Conservation (phyloP, 768 basidiomycete species). For the Hygrocybe coccinea region DNA sequence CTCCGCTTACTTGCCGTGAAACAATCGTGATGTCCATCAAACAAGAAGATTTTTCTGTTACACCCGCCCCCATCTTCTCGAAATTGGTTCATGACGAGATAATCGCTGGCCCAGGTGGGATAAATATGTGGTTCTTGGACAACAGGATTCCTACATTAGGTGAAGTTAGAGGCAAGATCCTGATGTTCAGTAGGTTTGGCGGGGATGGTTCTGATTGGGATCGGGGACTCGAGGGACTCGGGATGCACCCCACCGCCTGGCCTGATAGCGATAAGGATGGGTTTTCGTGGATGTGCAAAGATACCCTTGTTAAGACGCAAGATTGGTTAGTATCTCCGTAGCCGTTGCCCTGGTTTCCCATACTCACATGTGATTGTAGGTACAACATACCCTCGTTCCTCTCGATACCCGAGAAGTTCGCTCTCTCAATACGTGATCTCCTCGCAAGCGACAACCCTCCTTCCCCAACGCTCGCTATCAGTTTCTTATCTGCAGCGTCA, state of each 20-base stretch:
- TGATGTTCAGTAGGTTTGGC: conserved; percentile 85
- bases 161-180: conserved; percentile 79
- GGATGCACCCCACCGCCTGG: conserved; percentile 86
- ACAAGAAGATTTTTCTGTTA: conserved; percentile 65
- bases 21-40: conserved; percentile 85
- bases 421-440: conserved; percentile 51
- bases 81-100: conserved; percentile 63
- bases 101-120: conserved; percentile 45
- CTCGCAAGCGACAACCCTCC: conserved; percentile 34
- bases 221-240: conserved; percentile 61
- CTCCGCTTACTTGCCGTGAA: conserved; percentile 54
- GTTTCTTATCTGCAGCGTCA: conserved; percentile 76
- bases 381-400: conserved; percentile 77
- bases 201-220: conserved; percentile 66
- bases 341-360: background rate
- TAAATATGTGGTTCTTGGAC: conserved; percentile 75
- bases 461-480: conserved; percentile 57
- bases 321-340: conserved; percentile 60
- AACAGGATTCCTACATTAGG: conserved; percentile 77
- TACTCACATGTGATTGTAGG: conserved; percentile 38
- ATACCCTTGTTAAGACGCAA: conserved; percentile 66
- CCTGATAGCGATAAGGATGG: conserved; percentile 70
- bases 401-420: conserved; percentile 77
- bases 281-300: conserved; percentile 75
- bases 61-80: conserved; percentile 52